Base-by-base conservation (phyloP, 148 eudicot species). In the Cornus suecica region DNA sequence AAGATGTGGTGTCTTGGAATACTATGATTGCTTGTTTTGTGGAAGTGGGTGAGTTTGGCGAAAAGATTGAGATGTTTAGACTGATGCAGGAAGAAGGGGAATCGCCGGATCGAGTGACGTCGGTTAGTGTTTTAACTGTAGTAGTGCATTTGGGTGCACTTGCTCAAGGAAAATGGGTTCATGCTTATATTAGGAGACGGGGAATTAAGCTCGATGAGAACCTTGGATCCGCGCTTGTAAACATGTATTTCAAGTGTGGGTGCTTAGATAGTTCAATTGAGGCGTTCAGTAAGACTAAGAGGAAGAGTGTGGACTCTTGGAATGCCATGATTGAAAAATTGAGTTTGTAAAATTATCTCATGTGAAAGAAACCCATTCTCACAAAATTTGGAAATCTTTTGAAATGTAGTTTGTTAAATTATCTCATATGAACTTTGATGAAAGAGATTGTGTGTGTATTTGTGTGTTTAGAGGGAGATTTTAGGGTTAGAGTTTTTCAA, bases 231-330 rank as follows among this genome's bases (percentile, higher is more conserved):
- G 71, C 80, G n/a, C 76, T 78, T 34, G 71, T 78, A 14, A 45
- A 71, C 45, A 78, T 78, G 80, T 78, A 78, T 54, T 70, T 75
- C 29, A 77, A 70, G 61, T 70, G 80, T 78, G 80, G 80, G 22
- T 71, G 71, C 37, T 42, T 78, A 34, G 80, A 71, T 3, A 51
- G 69, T 28, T 76, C 76, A 11, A n/a, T 14, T 18, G 76, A 71
- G 63, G 71, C 74, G 9, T 78, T 78, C 25, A 10, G 15, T 23
- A 63, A 65, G 22, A 78, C 80, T 27, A 58, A 31, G 34, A 52
- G 34, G 51, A 78, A 78, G 76, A 60, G 51, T 29, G 8, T 78
- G 29, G 74, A 63, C 25, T 65, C 71, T 4, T 78, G 80, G 80
- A 78, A 78, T 70, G 69, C 80, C 41, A 65, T 78, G 58, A 71